Evolutionary conservation across 176 grass and related monocot species (phyloP).

Genomic region (Melocanna baccifera): DNA sequence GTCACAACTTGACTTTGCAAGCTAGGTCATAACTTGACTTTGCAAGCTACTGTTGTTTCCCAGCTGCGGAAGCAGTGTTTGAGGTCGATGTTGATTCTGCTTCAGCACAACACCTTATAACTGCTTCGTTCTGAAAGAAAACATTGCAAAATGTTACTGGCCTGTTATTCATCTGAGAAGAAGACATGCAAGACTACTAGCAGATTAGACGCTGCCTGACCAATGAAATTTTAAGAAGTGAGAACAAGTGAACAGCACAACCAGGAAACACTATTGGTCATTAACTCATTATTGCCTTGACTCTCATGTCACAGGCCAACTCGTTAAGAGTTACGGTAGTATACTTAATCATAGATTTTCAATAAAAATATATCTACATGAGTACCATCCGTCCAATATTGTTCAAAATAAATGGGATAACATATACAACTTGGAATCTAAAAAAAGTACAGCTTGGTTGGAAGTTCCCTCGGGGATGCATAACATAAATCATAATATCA

Average conservation of each 20-base stretch:
- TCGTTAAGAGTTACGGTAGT: background rate
- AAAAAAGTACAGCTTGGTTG: background rate
- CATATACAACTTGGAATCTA: background rate
- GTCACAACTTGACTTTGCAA: background rate
- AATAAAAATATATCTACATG: background rate
- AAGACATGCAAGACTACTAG: background rate
- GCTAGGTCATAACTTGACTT: slow-evolving; percentile 19
- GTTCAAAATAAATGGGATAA: background rate
- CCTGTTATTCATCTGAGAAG: background rate
- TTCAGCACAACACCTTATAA: slow-evolving; percentile 44
- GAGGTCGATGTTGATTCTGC: slow-evolving; percentile 25
- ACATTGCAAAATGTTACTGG: background rate
- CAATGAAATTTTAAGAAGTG: background rate
- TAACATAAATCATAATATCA: background rate
- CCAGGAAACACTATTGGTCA: background rate
- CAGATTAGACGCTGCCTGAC: background rate
- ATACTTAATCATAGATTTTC: background rate
- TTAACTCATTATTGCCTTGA: background rate
- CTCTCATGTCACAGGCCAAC: background rate
- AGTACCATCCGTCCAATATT: background rate
- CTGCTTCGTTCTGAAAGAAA: slow-evolving; percentile 47
- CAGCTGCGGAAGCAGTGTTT: background rate
- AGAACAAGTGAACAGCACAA: background rate
- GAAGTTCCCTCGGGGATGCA: background rate
- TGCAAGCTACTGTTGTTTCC: slow-evolving; percentile 25